Evolutionary conservation across 768 basidiomycete species (phyloP).

Genomic region (Paxillus ammoniavirescens): DNA sequence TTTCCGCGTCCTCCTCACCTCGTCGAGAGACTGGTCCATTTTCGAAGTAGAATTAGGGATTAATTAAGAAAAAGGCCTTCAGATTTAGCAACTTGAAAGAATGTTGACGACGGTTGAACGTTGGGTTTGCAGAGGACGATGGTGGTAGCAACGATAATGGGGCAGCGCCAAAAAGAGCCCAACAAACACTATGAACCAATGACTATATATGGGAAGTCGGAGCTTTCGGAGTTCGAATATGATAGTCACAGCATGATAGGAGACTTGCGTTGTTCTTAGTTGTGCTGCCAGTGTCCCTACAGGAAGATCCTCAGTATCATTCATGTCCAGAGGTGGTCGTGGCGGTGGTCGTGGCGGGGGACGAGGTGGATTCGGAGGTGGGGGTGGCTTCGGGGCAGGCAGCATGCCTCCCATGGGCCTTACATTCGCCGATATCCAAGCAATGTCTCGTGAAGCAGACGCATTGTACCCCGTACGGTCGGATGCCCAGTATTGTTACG

Average conservation of each 20-base stretch:
- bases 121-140: not conserved
- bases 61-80: not conserved
- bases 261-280: not conserved
- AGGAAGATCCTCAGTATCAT: not conserved
- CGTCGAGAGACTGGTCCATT: conserved; percentile 87
- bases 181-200: not conserved
- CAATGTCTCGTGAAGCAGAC: conserved; percentile 71
- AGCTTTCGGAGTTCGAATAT: conserved; percentile 24
- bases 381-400: conserved; percentile 34
- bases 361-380: conserved; percentile 59
- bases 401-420: conserved; percentile 72
- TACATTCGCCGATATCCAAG: conserved; percentile 76
- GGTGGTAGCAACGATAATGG: conserved; percentile 27
- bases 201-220: conserved; percentile 24
- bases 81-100: not conserved
- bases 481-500: conserved; percentile 16
- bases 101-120: not conserved
- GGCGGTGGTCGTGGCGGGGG: conserved; percentile 53
- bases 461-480: conserved; percentile 77
- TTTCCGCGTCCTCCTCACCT: conserved; percentile 47
- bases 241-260: not conserved
- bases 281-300: not conserved
- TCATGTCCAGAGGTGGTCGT: conserved; percentile 55
- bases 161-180: conserved; percentile 20
- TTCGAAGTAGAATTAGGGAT: conserved; percentile 5